Evolutionary conservation across 2,329 filamentous ascomycete species (phyloP).

Genomic region (Aspergillus quadricinctus): DNA sequence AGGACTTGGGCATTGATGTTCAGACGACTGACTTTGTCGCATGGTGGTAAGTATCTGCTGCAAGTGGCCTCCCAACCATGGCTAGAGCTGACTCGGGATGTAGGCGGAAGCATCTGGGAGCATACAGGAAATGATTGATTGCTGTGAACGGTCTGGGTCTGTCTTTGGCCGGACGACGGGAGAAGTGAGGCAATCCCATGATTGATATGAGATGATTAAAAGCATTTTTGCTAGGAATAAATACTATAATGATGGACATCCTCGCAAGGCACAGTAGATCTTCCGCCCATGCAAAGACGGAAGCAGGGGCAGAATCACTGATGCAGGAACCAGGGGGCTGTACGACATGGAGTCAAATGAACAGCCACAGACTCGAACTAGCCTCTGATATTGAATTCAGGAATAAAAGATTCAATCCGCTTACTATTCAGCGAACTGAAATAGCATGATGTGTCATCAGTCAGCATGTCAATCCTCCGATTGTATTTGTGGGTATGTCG

Average conservation of each 20-base stretch:
- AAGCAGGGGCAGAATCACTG: not conserved
- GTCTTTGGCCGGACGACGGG: not conserved
- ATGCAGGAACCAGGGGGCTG: not conserved
- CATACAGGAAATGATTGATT: slow-evolving; percentile 21
- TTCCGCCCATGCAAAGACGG: not conserved
- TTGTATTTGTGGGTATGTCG: not conserved
- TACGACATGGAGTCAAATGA: not conserved
- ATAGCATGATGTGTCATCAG: not conserved
- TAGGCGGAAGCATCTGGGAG: slow-evolving; percentile 30
- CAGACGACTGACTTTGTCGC: slow-evolving; percentile 68
- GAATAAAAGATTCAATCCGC: not conserved
- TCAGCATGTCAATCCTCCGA: not conserved
- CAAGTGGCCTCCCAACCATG: not conserved
- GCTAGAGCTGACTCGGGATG: not conserved
- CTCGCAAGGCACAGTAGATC: not conserved
- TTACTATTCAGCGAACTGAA: not conserved
- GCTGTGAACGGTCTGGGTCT: too few species aligned
- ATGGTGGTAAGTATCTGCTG: slow-evolving; percentile 62
- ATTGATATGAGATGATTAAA: not conserved
- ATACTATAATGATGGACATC: not conserved
- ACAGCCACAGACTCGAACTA: not conserved
- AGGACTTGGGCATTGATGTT: slow-evolving; percentile 70
- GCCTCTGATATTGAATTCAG: not conserved
- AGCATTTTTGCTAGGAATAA: not conserved
- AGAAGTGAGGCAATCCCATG: not conserved